These are phyloP conservation scores for Pestalotiopsis sp. DNA, from an alignment of 2,329 filamentous ascomycete genomes.

Conservation along the genomic window DNA sequence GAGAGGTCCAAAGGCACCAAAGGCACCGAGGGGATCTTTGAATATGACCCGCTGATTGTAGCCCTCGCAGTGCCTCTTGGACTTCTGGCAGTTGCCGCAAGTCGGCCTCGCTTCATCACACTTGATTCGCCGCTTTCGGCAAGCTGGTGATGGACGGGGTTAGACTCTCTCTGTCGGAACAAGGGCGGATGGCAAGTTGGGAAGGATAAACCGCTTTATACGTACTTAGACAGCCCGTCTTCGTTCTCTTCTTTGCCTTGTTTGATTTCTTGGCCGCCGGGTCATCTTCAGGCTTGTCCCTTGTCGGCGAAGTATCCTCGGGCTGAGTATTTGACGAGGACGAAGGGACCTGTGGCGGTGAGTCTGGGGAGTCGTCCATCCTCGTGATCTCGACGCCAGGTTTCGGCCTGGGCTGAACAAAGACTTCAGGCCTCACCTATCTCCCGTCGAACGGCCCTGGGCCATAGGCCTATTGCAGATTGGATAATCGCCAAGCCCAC, in stretches of 20 bases:
- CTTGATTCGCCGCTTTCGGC: conserved; percentile 93
- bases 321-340: conserved; percentile 28
- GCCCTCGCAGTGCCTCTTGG: conserved; percentile 80
- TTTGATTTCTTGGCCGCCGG: conserved; percentile 46
- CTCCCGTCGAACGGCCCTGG: conserved; percentile 19
- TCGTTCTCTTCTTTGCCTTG: conserved; percentile 71
- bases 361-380: conserved; percentile 31
- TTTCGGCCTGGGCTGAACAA: neutral
- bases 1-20: conserved; percentile 47
- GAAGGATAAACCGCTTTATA: conserved; percentile 21
- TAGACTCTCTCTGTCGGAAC: conserved; percentile 7
- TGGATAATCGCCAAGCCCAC: conserved; percentile 17
- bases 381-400: conserved; percentile 15
- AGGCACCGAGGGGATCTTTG: conserved; percentile 70
- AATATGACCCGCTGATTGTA: conserved; percentile 83
- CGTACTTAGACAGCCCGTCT: conserved; percentile 89
- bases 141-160: conserved; percentile 57
- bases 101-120: conserved; percentile 88
- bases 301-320: conserved; percentile 33
- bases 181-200: neutral
- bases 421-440: conserved; percentile 12
- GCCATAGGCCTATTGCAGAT: conserved; percentile 22
- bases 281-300: conserved; percentile 40
- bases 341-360: conserved; percentile 21
- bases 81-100: conserved; percentile 85